Conservation (phyloP, 164 flowering plant genomes). For the Chimonanthus salicifolius region DNA sequence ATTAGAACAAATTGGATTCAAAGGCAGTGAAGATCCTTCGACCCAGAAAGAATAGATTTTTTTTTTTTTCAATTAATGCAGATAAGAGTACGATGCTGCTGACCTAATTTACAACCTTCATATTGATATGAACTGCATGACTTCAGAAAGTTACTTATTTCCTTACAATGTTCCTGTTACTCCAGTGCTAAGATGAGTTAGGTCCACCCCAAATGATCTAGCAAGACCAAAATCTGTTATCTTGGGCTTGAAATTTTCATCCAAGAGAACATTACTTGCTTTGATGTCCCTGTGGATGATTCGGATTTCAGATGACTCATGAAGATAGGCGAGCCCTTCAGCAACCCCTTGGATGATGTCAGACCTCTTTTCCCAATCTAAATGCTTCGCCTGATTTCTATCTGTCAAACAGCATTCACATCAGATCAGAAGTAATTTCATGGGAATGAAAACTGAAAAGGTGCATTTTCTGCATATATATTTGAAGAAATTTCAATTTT, state of each 20-base stretch:
- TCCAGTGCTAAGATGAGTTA: slow-evolving; percentile 20
- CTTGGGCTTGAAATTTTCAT: slow-evolving; percentile 19
- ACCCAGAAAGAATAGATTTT: too few relatives aligned
- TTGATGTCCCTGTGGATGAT: slow-evolving; percentile 17
- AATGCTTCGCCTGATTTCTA: not conserved
- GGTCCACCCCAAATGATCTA: slow-evolving; percentile 15
- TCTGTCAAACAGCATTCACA: not conserved
- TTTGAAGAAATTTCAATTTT: not conserved
- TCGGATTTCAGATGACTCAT: slow-evolving; percentile 11
- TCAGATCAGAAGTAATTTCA: not conserved
- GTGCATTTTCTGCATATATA: not conserved
- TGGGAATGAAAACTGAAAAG: not conserved
- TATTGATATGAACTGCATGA: not conserved
- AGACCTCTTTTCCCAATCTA: slow-evolving; percentile 15
- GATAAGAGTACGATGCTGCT: not conserved
- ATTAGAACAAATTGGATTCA: too few relatives aligned
- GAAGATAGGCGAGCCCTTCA: slow-evolving; percentile 19
- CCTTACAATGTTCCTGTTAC: slow-evolving; percentile 22
- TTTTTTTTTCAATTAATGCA: too few relatives aligned
- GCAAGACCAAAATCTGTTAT: slow-evolving; percentile 23
- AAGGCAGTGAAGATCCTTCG: too few relatives aligned
- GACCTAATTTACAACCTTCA: not conserved
- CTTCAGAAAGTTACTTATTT: not conserved
- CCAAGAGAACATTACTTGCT: slow-evolving; percentile 19
- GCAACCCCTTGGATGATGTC: slow-evolving; percentile 16